Base-by-base conservation (phyloP, 2,329 filamentous ascomycete genomes). In the Penicillium griseofulvum region DNA sequence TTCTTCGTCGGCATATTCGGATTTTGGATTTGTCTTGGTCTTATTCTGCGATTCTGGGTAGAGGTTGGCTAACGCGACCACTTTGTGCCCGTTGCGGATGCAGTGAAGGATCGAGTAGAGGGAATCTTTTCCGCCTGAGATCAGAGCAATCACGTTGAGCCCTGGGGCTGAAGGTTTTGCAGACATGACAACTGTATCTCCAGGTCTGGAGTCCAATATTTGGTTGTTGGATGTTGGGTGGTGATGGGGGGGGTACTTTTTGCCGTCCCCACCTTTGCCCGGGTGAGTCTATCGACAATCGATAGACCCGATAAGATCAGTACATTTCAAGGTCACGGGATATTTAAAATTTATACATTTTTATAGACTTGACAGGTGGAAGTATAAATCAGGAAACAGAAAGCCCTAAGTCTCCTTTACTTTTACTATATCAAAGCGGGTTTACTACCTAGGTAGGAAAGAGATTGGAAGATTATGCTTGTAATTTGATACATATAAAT, bases 101-200 rank as follows among this genome's bases (percentile, higher is more conserved):
- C 92, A 97, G 78, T 99, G 94, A 55, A 97, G 83, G 62, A 96
- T 83, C 19, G 90, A 93, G 78, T 89, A 97, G 73, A 99, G 88
- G 62, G 93, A 97, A 78, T 99, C 94, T 77, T 99, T 99, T 62
- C 94, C 94, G 57, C 94, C 94, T 19, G 94, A 99, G 61, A 99
- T 87, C 59, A 99, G 81, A 47, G 90, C 93, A 65, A 99, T 92
- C 60, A 97, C 91, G 64, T 92, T 87, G 8, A 84, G 70, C 28
- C 67, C 58, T 38, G 58, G 41, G 19, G 57, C 29, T 52, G 52
- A 49, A 14, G 34, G 41, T 39, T 19, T 45, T 78, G 70, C 63
- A 24, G 38, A 52, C 75, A 65, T 78, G 8, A 16, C 48, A 28
- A 31, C 28, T 45, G 10, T 44, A 29, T 3, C 19, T 12, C 26